A percentile compares a stretch with the other conserved stretches of the same genome.
phyloP scores from a whole-genome alignment of 2,329 filamentous ascomycete species.

The Seiridium unicorne region DNA sequence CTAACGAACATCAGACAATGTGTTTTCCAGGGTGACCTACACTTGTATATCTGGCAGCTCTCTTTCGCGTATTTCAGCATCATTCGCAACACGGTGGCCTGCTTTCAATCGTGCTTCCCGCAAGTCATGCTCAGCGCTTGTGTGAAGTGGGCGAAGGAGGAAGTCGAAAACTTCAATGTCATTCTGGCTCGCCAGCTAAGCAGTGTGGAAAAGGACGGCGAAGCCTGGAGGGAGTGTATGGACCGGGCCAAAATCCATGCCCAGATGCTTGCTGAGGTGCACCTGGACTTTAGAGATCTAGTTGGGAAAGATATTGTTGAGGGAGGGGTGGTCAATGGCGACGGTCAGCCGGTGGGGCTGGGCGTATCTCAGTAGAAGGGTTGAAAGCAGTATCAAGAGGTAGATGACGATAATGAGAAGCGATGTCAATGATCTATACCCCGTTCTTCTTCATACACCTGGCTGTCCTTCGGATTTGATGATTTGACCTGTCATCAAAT shows the following conservation, averaged over 20 bases:
- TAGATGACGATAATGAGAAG: no score
- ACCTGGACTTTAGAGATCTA: constrained; percentile 83
- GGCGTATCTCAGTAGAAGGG: neutral
- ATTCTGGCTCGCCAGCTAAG: constrained; percentile 82
- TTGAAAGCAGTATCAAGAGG: no score
- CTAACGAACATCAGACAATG: constrained; percentile 66
- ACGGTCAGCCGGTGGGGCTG: neutral
- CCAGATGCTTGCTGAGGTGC: constrained; percentile 76
- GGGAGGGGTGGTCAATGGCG: constrained; percentile 16
- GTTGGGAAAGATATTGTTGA: constrained; percentile 59
- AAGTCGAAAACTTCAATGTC: constrained; percentile 86
- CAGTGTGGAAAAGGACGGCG: constrained; percentile 74
- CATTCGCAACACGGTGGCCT: constrained; percentile 88
- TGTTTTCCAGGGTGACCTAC: constrained; percentile 90
- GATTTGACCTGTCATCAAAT: no score
- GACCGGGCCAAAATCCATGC: constrained; percentile 79
- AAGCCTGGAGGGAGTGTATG: constrained; percentile 81
- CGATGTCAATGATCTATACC: no score
- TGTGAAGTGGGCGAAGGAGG: constrained; percentile 97
- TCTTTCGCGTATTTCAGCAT: constrained; percentile 95
- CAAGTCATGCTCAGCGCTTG: constrained; percentile 87
- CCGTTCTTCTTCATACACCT: no score
- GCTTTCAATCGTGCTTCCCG: constrained; percentile 85
- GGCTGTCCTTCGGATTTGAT: no score
- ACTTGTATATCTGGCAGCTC: constrained; percentile 90